A percentile compares a stretch with the other conserved stretches of the same genome.
phyloP scores from a whole-genome alignment of 345 rosid species.

The Lepidium aucheri region DNA sequence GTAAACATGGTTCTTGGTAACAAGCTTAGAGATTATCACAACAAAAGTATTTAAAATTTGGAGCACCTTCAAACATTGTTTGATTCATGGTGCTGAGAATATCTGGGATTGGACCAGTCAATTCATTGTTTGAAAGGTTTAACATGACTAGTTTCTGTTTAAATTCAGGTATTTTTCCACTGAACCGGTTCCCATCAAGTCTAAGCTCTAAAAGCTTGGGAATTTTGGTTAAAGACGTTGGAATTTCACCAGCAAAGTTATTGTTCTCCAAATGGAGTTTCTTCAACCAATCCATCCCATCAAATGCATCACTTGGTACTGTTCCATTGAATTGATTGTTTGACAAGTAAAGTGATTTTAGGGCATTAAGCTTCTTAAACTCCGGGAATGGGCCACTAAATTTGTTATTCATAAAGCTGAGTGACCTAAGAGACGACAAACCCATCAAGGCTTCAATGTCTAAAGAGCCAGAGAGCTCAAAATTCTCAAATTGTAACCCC shows the following conservation, averaged over 20 bases:
- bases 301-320: constrained; percentile 47
- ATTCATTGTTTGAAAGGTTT: constrained; percentile 48
- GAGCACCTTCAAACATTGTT: constrained; percentile 43
- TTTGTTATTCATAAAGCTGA: constrained; percentile 58
- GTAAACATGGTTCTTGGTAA: background rate
- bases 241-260: constrained; percentile 51
- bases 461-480: constrained; percentile 46
- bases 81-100: constrained; percentile 29
- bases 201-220: constrained; percentile 50
- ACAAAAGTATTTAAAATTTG: background rate
- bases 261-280: constrained; percentile 52
- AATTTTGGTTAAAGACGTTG: constrained; percentile 39
- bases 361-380: constrained; percentile 35
- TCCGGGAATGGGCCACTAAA: constrained; percentile 55
- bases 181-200: constrained; percentile 57
- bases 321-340: constrained; percentile 50
- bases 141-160: constrained; percentile 20
- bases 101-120: constrained; percentile 56
- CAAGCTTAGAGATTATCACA: background rate
- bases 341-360: constrained; percentile 58
- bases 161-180: constrained; percentile 54
- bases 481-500: constrained; percentile 63
- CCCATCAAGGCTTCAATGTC: constrained; percentile 32
- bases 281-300: constrained; percentile 51
- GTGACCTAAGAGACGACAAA: constrained; percentile 39